Base-by-base conservation (phyloP, 805 yeast genomes). In the Kregervanrija delftensis region DNA sequence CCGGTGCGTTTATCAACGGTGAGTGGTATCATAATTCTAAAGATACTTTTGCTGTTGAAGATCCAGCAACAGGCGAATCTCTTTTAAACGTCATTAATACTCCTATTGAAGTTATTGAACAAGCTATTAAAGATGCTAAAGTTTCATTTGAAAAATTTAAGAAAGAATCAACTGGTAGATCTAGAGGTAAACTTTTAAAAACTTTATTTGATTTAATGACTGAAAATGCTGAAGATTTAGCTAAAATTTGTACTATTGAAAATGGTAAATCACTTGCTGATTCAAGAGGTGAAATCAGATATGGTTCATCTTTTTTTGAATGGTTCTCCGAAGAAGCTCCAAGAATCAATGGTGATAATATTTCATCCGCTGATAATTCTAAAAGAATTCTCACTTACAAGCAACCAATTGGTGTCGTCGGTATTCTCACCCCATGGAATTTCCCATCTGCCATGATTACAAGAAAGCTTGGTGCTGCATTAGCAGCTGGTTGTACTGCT, bases 251-350 rank as follows among this genome's bases (percentile, higher is more conserved):
- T 43, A 77, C 85, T 12, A 62, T 77, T 49, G 95, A 85, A 58
- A 86, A 85, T 58, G 95, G 95, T 33, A 85, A 85, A 62, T 76
- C 90, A 1, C 63, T 72, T 11, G 72, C 77, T 1, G 93, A 85
- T 58, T 81, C 91, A n/a, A 58, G 65, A 41, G 90, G 89, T 5
- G 93, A 85, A 59, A 72, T 84, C 30, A 60, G 56, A 41, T 79
- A 81, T 53, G 81, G 84, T 9, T 83, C 87, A 1, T 76, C 86
- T 6, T 89, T 84, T 63, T 84, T 86, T 61, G 89, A 87, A 58
- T 90, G 97, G 96, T 90, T 80, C 59, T 72, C 95, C 31, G 93
- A 84, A 61, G 86, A 80, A 53, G 91, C 91, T 8, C 85, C 88
- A 35, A 73, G 88, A 53, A 62, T 76, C 28, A 67, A 77, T 43